Percentiles rank a stretch among this genome's conserved stretches.
These are phyloP conservation scores for Botryosphaeria dothidea DNA, from an alignment of 2,329 filamentous ascomycete genomes.

Conservation along the genomic window DNA sequence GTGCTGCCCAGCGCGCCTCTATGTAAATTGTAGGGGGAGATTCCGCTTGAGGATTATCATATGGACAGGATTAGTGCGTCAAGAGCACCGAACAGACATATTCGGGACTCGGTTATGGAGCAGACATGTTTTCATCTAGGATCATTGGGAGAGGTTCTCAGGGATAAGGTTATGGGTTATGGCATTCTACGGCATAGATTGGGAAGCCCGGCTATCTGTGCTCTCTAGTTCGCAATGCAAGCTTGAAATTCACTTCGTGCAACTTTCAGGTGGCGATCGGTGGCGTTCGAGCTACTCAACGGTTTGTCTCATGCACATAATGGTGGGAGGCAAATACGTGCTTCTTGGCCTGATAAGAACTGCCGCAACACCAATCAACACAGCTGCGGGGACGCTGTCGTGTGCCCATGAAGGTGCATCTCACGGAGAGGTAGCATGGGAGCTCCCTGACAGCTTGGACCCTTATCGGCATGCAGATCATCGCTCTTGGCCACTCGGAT, in stretches of 20 bases:
- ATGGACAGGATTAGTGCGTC: not conserved
- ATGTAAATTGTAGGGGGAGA: conserved; percentile 6
- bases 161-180: conserved; percentile 11
- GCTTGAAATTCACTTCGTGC: not conserved
- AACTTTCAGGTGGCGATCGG: not conserved
- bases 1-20: not conserved
- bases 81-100: not conserved
- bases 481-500: not conserved
- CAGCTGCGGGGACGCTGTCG: not conserved
- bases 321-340: not conserved
- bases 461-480: conserved; percentile 13
- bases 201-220: conserved; percentile 6
- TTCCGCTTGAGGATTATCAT: not conserved
- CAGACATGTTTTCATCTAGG: conserved; percentile 10
- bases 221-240: conserved; percentile 7
- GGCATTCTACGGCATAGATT: conserved; percentile 18
- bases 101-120: not conserved
- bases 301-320: not conserved
- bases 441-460: conserved; percentile 11
- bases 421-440: not conserved
- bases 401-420: not conserved
- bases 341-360: conserved; percentile 5
- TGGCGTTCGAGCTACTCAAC: not conserved
- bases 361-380: conserved; percentile 1
- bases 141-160: not conserved